Conservation (phyloP, 306 rosid genomes). For the Rubus idaeus region DNA sequence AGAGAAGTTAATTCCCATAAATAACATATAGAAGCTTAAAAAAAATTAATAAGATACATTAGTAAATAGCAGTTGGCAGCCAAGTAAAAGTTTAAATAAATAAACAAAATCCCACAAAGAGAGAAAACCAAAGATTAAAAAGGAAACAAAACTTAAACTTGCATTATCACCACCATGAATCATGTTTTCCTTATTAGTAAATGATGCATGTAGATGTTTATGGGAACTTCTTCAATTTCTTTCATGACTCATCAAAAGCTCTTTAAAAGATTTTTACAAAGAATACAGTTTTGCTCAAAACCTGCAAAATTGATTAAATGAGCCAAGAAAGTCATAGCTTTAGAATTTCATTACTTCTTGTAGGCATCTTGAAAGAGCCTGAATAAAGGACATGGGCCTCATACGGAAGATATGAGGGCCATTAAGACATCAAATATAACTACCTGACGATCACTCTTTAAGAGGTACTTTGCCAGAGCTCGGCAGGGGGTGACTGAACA, state of each 20-base stretch:
- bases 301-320: not conserved
- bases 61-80: not conserved
- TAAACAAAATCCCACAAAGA: no score
- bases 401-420: not conserved
- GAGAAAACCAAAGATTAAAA: no score
- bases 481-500: constrained; percentile 72
- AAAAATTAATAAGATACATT: not conserved
- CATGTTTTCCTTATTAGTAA: not conserved
- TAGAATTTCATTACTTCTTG: not conserved
- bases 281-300: not conserved
- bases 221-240: not conserved
- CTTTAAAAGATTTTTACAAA: not conserved
- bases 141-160: no score
- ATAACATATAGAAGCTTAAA: not conserved
- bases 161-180: not conserved
- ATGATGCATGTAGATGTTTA: no score
- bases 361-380: not conserved
- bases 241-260: not conserved
- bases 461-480: constrained; percentile 73
- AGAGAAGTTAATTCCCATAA: not conserved
- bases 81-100: no score
- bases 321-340: not conserved
- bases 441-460: constrained; percentile 92
- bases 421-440: constrained; percentile 4
- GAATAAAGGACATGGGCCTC: not conserved